Base-by-base conservation (phyloP, 1,284 basidiomycete species). In the Fereydounia khargensis region DNA sequence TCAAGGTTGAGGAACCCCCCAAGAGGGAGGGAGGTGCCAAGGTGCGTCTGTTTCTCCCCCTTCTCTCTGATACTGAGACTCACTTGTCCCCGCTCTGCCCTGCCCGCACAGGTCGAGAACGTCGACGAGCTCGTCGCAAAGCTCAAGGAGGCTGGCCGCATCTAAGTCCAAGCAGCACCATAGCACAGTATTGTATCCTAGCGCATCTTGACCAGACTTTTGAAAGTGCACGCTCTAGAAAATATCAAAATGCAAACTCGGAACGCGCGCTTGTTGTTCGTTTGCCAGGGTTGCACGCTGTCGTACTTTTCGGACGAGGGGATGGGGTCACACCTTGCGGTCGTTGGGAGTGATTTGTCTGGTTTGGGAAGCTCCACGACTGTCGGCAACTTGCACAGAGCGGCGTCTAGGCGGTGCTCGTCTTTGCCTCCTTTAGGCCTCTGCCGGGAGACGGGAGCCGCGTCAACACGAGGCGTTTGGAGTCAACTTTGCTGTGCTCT, bases 121-220 rank as follows among this genome's bases (percentile, higher is more conserved):
- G 91, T 98, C 2, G 91, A 95, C 68, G 89, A 95, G 78, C 81
- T 98, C 18, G 83, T 97, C 9, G 81, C 80, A 32, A 96, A 90
- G 80, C 82, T 98, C 57, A 92, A 91, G 79, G 89, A 89, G 68
- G 89, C 86, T 34, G 92, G 92, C 11, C 82, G 94, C 19, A 72
- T 81, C 40, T 81, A 73, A 73, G 38, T 31, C 30, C 31, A 69
- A n/a, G n/a, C n/a, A n/a, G n/a, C n/a, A n/a, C n/a, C n/a, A n/a
- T n/a, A n/a, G n/a, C n/a, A n/a, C n/a, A n/a, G n/a, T n/a, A n/a
- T n/a, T 31, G 14, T 14, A 8, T 27, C 25, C 14, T 27, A 8
- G 25, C 8, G 8, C 8, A 27, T 27, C 8, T 14, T 14, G 25
- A 27, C 25, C 8, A 14, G 8, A 8, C 8, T 8, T 27, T 27